Evolutionary conservation across 2,329 filamentous ascomycete genomes (phyloP), one percentile per base, ranked within the genome.

Genomic region (Phoma sp.): DNA sequence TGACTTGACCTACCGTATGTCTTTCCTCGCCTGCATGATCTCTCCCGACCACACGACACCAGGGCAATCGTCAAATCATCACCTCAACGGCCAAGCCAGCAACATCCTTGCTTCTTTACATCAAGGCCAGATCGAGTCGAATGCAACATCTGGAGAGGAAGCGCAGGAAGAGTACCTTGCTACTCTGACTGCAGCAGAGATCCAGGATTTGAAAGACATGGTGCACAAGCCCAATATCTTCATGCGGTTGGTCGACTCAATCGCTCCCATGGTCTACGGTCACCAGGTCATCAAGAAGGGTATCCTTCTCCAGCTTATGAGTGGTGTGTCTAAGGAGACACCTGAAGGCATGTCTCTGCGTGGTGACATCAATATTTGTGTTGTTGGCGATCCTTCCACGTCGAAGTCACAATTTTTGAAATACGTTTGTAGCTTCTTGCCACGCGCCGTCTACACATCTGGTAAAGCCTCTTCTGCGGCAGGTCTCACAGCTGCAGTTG

Each of bases 231-330:
- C 96, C 60, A 93, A 96, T 73, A 97, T 98, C 65, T 99, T 97
- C 79, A 88, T 91, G 67, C 87, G 93, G 24, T 81, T 99, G 9
- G 92, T 99, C 32, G 91, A 96, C 68, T 97, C 93, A 0, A 88
- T 99, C 41, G 95, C 95, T 1, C 95, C 95, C 1, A 99, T 94
- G 84, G 93, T 99, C 3, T 99, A 96, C 69, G 95, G 95, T 13
- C 95, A 99, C 73, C 92, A 95, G 59, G 92, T 97, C 53, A 94
- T 99, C 71, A 99, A 99, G 80, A 99, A 99, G 77, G 95, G 95
- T 27, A 81, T 99, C 22, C 84, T 99, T 7, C 82, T 99, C 37
- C 95, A 99, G 76, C 83, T 99, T 41, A 92, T 99, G 85, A 91
- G 92, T n/a, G 95, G 95, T 80, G 91, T 99, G 2, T 87, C 88